Evolutionary conservation across 306 rosid species (phyloP), one percentile per base, ranked within the genome.

Genomic region (Cotoneaster glaucophyllus): DNA sequence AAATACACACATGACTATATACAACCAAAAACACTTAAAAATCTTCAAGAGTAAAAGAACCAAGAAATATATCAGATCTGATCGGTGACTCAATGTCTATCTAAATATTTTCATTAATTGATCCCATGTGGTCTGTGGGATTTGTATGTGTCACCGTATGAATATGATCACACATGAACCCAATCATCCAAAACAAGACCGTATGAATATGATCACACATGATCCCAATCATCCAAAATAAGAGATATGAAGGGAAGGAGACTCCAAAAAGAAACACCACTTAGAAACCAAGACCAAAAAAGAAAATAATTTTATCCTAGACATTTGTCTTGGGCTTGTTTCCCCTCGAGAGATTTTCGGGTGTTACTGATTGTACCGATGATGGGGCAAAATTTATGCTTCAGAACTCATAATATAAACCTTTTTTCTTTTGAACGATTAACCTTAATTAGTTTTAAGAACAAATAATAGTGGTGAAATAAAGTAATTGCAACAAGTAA

Each of bases 251-350:
- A 15, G 18, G 54, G 54, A 50, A 50, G 54, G 71, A 67, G 88
- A 34, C 54, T 78, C 89, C 93, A 88, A 86, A 88, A 85, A 74
- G 85, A 76, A 78, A 82, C 78, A 32, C 78, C 77, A 34, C 10
- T 22, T 34, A 74, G 32, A 69, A 83, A 45, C 58, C 76, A 50
- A 50, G 21, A 50, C 6, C 54, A 2, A 50, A 50, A 17, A 2
- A 17, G 54, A 50, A 50, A 50, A 50, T 50, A 48, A 48, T 48
- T 48, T 4, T 48, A 56, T 71, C 66, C 34, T 5, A 34, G 11
- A 32, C 9, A 53, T 52, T 53, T 70, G 45, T 70, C 45, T 11
- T 70, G 62, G 63, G 19, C 63, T 70, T 41, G 19, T 43, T 48
- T 2, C 19, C 8, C 21, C 19, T 45, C 19, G 3, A 15, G 53